Percentiles rank a stretch among this genome's conserved stretches.
Evolutionary conservation across 345 rosid genomes (phyloP).

Genomic region (Trapa bicornis): DNA sequence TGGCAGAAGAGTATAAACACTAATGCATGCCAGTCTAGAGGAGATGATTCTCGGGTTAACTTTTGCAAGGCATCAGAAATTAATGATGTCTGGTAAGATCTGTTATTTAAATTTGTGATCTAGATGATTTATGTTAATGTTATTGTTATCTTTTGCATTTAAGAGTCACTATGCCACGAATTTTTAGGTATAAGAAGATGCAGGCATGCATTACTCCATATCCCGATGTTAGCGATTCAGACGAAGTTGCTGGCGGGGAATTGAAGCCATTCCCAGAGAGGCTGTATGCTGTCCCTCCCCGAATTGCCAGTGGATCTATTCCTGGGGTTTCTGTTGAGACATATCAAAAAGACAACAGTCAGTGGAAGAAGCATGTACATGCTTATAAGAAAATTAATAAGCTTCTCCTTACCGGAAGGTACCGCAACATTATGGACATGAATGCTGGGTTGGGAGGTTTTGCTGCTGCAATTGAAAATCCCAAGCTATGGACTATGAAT

Average conservation of each 20-base stretch:
- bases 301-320: conserved; percentile 70
- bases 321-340: conserved; percentile 77
- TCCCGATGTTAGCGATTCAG: conserved; percentile 45
- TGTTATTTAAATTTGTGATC: background rate
- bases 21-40: conserved; percentile 40
- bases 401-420: conserved; percentile 66
- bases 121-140: background rate
- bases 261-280: conserved; percentile 77
- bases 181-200: conserved; percentile 86
- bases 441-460: conserved; percentile 95
- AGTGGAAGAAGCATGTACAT: conserved; percentile 78
- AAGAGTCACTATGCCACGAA: background rate
- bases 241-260: conserved; percentile 28
- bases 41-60: conserved; percentile 50
- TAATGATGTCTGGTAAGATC: conserved; percentile 78
- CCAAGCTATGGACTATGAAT: conserved; percentile 95
- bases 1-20: conserved; percentile 80
- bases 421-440: conserved; percentile 98
- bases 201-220: conserved; percentile 75
- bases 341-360: conserved; percentile 55
- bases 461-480: conserved; percentile 69
- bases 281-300: conserved; percentile 70
- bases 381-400: conserved; percentile 78
- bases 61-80: conserved; percentile 62
- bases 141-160: background rate